phyloP scores from a whole-genome alignment of 352 stramenopile genomes.

The Thraustochytrium striatum region DNA sequence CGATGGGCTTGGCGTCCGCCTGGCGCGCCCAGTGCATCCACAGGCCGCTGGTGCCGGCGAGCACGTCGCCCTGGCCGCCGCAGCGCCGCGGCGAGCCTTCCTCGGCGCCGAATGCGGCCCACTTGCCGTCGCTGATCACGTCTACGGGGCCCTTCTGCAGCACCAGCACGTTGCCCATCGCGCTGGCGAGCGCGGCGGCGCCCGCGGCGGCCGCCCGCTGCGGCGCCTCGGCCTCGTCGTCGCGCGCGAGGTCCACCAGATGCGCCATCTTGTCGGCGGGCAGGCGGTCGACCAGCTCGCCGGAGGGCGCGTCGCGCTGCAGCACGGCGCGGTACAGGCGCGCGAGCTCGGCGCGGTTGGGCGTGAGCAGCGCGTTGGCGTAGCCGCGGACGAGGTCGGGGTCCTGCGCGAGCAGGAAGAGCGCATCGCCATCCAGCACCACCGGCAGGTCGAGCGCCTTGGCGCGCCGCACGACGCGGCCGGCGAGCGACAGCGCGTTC shows the following conservation, averaged over 20 bases:
- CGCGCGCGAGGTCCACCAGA: neutral
- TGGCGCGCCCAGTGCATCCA: slow-evolving; percentile 69
- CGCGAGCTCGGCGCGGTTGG: slow-evolving; percentile 78
- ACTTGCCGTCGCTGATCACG: slow-evolving; percentile 67
- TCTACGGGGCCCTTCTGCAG: slow-evolving; percentile 75
- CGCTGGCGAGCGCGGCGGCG: neutral
- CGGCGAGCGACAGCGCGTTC: slow-evolving; percentile 71
- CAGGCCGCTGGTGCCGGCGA: slow-evolving; percentile 71
- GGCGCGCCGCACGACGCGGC: slow-evolving; percentile 68
- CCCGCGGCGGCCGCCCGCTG: neutral
- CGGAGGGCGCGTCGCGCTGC: neutral
- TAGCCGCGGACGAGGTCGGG: slow-evolving; percentile 56
- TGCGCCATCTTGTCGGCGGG: too few species aligned
- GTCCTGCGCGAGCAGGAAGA: slow-evolving; percentile 79
- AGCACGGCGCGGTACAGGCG: slow-evolving; percentile 54
- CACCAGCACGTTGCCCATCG: slow-evolving; percentile 69
- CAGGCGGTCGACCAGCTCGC: slow-evolving; percentile 54
- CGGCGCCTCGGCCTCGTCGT: neutral
- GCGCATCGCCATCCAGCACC: slow-evolving; percentile 89
- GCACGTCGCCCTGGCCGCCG: slow-evolving; percentile 82
- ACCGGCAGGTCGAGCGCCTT: slow-evolving; percentile 69
- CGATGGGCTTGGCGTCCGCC: slow-evolving; percentile 54
- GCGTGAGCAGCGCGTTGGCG: slow-evolving; percentile 75
- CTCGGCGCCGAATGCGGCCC: slow-evolving; percentile 64
- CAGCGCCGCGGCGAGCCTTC: slow-evolving; percentile 74